Conservation (phyloP, 2,329 filamentous ascomycete species). For the Elsinoe ampelina region DNA sequence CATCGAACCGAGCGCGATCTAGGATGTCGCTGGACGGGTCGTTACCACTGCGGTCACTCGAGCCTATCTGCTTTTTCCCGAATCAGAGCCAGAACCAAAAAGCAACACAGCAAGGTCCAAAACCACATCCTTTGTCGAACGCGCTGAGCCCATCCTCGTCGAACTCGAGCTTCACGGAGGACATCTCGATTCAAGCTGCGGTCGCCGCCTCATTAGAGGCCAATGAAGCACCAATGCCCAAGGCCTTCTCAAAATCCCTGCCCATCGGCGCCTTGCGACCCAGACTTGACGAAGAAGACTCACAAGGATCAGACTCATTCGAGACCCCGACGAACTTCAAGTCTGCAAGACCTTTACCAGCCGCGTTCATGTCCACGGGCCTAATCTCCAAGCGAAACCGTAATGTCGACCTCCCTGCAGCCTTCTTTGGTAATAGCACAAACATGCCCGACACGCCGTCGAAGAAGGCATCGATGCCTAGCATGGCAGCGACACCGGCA, state of each 20-base stretch:
- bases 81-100: slow-evolving; percentile 23
- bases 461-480: slow-evolving; percentile 75
- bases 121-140: slow-evolving; percentile 73
- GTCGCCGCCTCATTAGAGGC: slow-evolving; percentile 13
- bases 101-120: slow-evolving; percentile 30
- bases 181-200: slow-evolving; percentile 50
- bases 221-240: slow-evolving; percentile 38
- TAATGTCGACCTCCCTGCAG: slow-evolving; percentile 55
- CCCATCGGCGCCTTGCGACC: slow-evolving; percentile 56
- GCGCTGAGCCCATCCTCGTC: slow-evolving; percentile 83
- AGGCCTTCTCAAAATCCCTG: slow-evolving; percentile 64
- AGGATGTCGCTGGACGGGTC: slow-evolving; percentile 74
- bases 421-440: slow-evolving; percentile 45
- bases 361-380: slow-evolving; percentile 88
- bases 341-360: slow-evolving; percentile 63
- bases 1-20: slow-evolving; percentile 36
- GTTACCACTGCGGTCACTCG: slow-evolving; percentile 54
- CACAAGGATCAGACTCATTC: slow-evolving; percentile 40
- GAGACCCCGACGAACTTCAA: slow-evolving; percentile 72
- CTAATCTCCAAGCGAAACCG: slow-evolving; percentile 91
- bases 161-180: slow-evolving; percentile 65
- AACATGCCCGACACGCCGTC: slow-evolving; percentile 90
- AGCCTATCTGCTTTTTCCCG: slow-evolving; percentile 41
- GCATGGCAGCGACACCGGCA: slow-evolving; percentile 46
- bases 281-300: slow-evolving; percentile 31